These are phyloP conservation scores for Mallotus japonicus DNA, from an alignment of 441 rosid genomes.

Conservation along the genomic window DNA sequence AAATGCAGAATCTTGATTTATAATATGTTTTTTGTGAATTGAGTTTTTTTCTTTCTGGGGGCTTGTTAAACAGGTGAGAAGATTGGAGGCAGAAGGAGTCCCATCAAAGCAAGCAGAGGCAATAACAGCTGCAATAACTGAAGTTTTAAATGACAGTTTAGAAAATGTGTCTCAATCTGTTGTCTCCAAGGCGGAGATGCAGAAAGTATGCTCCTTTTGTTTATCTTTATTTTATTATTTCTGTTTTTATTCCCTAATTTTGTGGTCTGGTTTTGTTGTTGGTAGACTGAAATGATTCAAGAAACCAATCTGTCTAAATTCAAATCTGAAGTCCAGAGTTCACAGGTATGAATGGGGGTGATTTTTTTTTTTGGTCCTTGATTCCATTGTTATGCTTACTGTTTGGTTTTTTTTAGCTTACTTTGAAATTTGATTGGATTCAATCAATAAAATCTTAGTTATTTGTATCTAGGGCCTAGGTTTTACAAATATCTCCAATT, in stretches of 20 bases:
- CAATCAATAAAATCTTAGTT: background rate
- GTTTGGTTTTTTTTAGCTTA: background rate
- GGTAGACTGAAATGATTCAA: conserved; percentile 70
- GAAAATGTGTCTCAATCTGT: conserved; percentile 79
- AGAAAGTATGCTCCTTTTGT: conserved; percentile 43
- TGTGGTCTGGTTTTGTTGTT: conserved; percentile 1
- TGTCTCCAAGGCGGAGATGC: conserved; percentile 85
- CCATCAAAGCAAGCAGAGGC: conserved; percentile 95
- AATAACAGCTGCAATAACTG: conserved; percentile 72
- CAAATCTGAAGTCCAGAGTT: conserved; percentile 78
- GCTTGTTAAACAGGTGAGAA: conserved; percentile 49
- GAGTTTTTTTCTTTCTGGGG: background rate
- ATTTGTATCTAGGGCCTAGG: background rate
- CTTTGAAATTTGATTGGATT: background rate
- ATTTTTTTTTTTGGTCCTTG: background rate
- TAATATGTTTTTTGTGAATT: background rate
- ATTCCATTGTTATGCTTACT: background rate
- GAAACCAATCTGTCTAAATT: conserved; percentile 84
- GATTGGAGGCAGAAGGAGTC: conserved; percentile 77
- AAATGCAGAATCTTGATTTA: background rate
- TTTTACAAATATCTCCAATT: background rate
- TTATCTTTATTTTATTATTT: background rate
- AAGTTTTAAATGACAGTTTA: conserved; percentile 81
- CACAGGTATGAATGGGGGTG: conserved; percentile 49
- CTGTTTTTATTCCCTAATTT: conserved; percentile 4